Evolutionary conservation across 495 filamentous ascomycete species (phyloP).

Genomic region (Polyplosphaeria fusca): DNA sequence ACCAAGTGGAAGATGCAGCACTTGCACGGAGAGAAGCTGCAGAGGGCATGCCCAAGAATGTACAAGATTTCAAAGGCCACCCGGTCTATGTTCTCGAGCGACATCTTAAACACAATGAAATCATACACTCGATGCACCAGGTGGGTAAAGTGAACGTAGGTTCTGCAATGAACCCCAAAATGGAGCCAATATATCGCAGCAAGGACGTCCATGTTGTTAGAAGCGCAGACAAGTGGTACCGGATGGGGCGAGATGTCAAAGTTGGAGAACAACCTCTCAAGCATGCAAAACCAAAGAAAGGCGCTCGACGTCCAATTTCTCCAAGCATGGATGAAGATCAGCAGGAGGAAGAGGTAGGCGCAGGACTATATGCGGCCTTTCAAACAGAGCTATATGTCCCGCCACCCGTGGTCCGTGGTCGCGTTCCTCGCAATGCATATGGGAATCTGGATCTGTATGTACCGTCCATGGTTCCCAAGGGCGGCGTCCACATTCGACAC

Average conservation of each 20-base stretch:
- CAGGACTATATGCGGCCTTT: slow-evolving; percentile 64
- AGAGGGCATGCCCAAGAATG: slow-evolving; percentile 86
- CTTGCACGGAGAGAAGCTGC: slow-evolving; percentile 63
- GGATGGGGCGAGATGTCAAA: slow-evolving; percentile 71
- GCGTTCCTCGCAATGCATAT: slow-evolving; percentile 79
- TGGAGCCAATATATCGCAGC: slow-evolving; percentile 72
- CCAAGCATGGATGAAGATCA: slow-evolving; percentile 34
- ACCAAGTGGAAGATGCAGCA: slow-evolving; percentile 78
- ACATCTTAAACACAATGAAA: slow-evolving; percentile 80
- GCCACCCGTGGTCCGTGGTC: slow-evolving; percentile 69
- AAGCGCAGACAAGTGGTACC: slow-evolving; percentile 83
- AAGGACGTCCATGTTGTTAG: slow-evolving; percentile 71
- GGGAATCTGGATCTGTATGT: slow-evolving; percentile 91
- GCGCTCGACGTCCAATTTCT: slow-evolving; percentile 22
- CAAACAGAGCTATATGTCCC: slow-evolving; percentile 76
- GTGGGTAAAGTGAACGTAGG: slow-evolving; percentile 74
- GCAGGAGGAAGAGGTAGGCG: slow-evolving; percentile 38
- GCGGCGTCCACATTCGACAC: slow-evolving; percentile 69
- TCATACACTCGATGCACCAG: slow-evolving; percentile 65
- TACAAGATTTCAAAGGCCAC: slow-evolving; percentile 90
- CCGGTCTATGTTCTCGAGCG: slow-evolving; percentile 85
- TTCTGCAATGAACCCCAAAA: slow-evolving; percentile 53
- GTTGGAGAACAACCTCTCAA: slow-evolving; percentile 72
- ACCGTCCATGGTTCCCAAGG: slow-evolving; percentile 84
- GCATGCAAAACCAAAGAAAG: slow-evolving; percentile 49